A percentile compares a stretch with the other conserved stretches of the same genome.
Conservation (phyloP, 164 flowering plant species). For the Amborella trichopoda region DNA sequence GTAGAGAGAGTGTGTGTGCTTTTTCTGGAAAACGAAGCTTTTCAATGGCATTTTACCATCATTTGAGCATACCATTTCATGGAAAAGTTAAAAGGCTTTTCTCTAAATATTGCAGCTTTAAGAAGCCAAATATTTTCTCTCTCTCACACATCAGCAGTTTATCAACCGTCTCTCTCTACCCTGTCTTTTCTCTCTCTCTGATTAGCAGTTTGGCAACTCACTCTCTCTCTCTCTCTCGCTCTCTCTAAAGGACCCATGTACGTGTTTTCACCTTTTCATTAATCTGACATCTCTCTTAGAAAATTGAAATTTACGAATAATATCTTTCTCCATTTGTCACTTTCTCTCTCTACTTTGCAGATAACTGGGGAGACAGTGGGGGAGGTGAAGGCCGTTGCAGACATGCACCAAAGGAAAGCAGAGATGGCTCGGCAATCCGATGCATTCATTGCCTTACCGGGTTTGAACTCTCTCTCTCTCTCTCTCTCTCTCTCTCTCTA, state of each 20-base stretch:
- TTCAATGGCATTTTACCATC: no score
- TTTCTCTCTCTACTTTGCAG: conserved; percentile 30
- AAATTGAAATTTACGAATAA: background rate
- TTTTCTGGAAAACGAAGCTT: no score
- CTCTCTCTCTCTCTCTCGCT: conserved; percentile 7
- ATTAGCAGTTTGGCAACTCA: no score
- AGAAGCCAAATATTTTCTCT: no score
- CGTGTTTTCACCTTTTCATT: background rate
- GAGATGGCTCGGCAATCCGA: conserved; percentile 98
- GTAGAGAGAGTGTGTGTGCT: no score
- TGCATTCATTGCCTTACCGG: conserved; percentile 98
- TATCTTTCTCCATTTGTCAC: conserved; percentile 4
- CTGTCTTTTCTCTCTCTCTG: conserved; percentile 9
- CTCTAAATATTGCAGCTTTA: no score
- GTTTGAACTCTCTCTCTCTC: no score
- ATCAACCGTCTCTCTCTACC: conserved; percentile 4
- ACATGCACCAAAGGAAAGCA: conserved; percentile 99
- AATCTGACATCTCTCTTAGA: background rate
- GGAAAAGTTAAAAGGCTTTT: no score
- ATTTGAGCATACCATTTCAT: no score
- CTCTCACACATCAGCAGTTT: no score
- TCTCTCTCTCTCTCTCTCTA: no score
- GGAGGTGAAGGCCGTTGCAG: conserved; percentile 98
- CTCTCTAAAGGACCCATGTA: no score
- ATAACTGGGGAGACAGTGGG: conserved; percentile 96